These are phyloP conservation scores for Trichoderma koningii DNA, from an alignment of 2,329 filamentous ascomycete species.

Conservation along the genomic window DNA sequence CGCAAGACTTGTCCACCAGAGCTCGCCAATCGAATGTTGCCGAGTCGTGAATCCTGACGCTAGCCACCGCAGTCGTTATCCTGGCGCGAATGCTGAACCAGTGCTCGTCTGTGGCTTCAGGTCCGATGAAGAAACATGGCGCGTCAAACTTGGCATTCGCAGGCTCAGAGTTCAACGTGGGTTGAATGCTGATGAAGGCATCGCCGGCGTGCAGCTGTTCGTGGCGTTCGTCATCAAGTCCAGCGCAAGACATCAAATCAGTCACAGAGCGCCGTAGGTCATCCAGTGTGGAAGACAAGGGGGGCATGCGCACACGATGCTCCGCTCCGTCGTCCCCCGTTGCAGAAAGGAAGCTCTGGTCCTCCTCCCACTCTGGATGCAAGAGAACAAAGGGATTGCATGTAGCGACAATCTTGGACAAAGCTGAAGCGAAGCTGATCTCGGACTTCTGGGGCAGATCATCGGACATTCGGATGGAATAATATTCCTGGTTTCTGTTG, in stretches of 20 bases:
- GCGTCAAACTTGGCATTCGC: slow-evolving; percentile 24
- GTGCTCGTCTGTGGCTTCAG: slow-evolving; percentile 29
- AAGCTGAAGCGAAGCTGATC: neutral
- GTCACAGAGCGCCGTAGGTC: slow-evolving; percentile 12
- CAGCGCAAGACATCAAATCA: slow-evolving; percentile 19
- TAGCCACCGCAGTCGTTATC: slow-evolving; percentile 29
- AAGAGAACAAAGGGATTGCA: slow-evolving; percentile 4
- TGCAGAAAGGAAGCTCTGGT: slow-evolving; percentile 1
- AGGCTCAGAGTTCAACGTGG: slow-evolving; percentile 3
- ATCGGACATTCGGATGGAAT: slow-evolving; percentile 13
- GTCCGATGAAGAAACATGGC: slow-evolving; percentile 30
- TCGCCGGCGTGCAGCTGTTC: neutral
- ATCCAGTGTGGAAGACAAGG: slow-evolving; percentile 12
- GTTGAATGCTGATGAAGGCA: slow-evolving; percentile 30
- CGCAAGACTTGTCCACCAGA: slow-evolving; percentile 28
- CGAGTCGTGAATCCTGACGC: slow-evolving; percentile 24
- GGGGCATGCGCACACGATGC: slow-evolving; percentile 6
- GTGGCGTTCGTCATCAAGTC: neutral
- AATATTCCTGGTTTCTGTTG: neutral
- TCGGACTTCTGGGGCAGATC: neutral
- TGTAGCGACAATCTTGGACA: neutral
- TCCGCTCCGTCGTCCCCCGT: neutral
- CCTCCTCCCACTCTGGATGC: slow-evolving; percentile 20
- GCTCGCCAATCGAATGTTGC: slow-evolving; percentile 30
- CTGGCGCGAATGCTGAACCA: slow-evolving; percentile 34